Conservation (phyloP, 2,329 filamentous ascomycete species). For the Chrysoporthe austroafricana region DNA sequence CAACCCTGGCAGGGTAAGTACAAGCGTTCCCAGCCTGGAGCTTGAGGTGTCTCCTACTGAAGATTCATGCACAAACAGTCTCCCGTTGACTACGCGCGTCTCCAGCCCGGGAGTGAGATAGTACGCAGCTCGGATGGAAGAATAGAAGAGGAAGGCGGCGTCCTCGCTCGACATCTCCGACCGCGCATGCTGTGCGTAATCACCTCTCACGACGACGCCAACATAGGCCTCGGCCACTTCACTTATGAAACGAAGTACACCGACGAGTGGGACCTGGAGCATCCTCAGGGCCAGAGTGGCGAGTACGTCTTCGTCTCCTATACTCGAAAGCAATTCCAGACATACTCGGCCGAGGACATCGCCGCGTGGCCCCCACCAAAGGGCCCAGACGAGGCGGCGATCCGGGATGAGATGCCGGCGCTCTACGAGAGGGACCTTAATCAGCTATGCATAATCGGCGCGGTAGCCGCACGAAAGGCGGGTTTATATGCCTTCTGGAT, state of each 20-base stretch:
- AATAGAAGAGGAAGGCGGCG: background rate
- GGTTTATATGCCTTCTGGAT: constrained; percentile 48
- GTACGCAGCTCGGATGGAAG: background rate
- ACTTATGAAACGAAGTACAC: background rate
- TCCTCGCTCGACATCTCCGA: background rate
- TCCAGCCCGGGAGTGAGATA: background rate
- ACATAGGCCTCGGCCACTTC: background rate
- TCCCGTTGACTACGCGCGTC: background rate
- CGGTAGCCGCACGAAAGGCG: constrained; percentile 42
- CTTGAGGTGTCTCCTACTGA: background rate
- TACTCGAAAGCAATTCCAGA: constrained; percentile 44
- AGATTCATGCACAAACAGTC: background rate
- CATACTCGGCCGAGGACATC: constrained; percentile 33
- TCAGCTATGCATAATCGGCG: constrained; percentile 41
- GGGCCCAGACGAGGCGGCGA: constrained; percentile 29
- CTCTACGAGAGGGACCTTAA: constrained; percentile 33
- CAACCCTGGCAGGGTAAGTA: background rate
- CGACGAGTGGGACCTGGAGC: background rate
- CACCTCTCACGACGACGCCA: background rate
- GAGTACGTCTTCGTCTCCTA: constrained; percentile 47
- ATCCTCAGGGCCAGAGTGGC: background rate
- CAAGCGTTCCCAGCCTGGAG: background rate
- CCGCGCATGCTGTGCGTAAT: background rate
- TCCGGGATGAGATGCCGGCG: constrained; percentile 11
- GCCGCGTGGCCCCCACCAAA: constrained; percentile 25